Conservation (phyloP, 192 early-diverging fungal genomes). For the Podila clonocystis region DNA sequence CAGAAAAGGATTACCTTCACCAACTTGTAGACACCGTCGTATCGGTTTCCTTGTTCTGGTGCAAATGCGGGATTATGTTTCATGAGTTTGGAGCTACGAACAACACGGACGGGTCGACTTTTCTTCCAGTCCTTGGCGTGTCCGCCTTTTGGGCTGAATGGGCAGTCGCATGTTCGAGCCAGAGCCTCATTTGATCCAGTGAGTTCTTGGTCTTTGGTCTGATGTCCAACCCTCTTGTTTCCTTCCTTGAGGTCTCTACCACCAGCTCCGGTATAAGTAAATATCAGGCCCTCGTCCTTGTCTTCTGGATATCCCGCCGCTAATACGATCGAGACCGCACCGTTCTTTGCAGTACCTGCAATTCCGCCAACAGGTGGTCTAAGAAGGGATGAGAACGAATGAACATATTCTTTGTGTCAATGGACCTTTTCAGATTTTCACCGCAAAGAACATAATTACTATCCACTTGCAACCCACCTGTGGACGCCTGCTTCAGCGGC, state of each 20-base stretch:
- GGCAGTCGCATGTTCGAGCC: conserved; percentile 65
- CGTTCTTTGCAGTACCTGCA: conserved; percentile 56
- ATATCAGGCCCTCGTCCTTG: conserved; percentile 69
- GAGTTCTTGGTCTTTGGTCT: conserved; percentile 69
- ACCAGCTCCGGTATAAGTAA: conserved; percentile 76
- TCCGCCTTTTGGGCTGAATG: conserved; percentile 53
- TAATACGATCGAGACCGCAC: conserved; percentile 71
- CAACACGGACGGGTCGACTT: conserved; percentile 66
- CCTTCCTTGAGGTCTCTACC: conserved; percentile 58
- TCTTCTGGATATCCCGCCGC: conserved; percentile 74
- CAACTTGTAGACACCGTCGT: conserved; percentile 75
- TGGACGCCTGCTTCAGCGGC: conserved; percentile 64
- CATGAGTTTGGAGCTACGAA: conserved; percentile 59
- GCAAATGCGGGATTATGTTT: conserved; percentile 61
- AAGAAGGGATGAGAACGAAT: not conserved
- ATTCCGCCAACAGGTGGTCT: conserved; percentile 75
- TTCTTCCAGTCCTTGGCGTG: conserved; percentile 62
- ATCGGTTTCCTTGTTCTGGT: conserved; percentile 63
- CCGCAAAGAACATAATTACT: too few species aligned
- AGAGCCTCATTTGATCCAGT: conserved; percentile 65
- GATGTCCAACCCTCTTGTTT: conserved; percentile 64
- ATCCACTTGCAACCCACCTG: conserved; percentile 14
- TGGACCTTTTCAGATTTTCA: too few species aligned
- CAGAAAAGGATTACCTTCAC: conserved; percentile 44
- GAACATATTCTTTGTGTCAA: too few species aligned